phyloP scores from a whole-genome alignment of 202 grass and related monocot genomes.

The Schoenoplectus triqueter region DNA sequence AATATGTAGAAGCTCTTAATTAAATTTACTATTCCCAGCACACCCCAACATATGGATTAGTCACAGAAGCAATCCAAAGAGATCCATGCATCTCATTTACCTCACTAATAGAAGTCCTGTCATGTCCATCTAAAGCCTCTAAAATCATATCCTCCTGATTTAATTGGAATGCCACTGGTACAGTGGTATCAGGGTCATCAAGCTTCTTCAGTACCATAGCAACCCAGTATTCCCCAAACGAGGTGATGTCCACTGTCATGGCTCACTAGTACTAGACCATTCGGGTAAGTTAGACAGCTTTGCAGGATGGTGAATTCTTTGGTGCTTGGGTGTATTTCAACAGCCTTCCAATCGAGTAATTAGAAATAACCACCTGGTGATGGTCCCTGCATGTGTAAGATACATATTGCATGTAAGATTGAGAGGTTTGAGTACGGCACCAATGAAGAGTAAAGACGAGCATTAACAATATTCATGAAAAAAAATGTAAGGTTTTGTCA shows the following conservation, averaged over 20 bases:
- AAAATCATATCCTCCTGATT: conserved; percentile 32
- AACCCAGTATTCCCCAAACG: conserved; percentile 54
- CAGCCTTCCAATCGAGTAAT: conserved; percentile 52
- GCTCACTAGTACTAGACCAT: conserved; percentile 48
- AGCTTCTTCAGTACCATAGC: conserved; percentile 19
- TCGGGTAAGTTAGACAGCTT: conserved; percentile 48
- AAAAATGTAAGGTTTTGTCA: too few species aligned
- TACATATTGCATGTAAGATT: too few species aligned
- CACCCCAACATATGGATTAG: conserved; percentile 49
- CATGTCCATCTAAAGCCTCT: conserved; percentile 46
- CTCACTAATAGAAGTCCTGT: conserved; percentile 59
- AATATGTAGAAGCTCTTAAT: background rate
- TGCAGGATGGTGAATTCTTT: conserved; percentile 47
- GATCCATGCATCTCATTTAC: conserved; percentile 42
- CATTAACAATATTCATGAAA: too few species aligned
- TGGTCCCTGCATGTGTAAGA: conserved; percentile 40
- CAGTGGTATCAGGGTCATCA: background rate
- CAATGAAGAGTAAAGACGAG: too few species aligned
- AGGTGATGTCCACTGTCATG: conserved; percentile 46
- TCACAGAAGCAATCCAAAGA: conserved; percentile 61
- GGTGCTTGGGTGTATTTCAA: conserved; percentile 43
- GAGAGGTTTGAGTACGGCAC: too few species aligned
- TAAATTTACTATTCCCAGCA: background rate
- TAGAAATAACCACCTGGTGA: conserved; percentile 42
- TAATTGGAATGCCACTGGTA: conserved; percentile 46